phyloP scores from a whole-genome alignment of 345 rosid species.

The Hibiscus syriacus region DNA sequence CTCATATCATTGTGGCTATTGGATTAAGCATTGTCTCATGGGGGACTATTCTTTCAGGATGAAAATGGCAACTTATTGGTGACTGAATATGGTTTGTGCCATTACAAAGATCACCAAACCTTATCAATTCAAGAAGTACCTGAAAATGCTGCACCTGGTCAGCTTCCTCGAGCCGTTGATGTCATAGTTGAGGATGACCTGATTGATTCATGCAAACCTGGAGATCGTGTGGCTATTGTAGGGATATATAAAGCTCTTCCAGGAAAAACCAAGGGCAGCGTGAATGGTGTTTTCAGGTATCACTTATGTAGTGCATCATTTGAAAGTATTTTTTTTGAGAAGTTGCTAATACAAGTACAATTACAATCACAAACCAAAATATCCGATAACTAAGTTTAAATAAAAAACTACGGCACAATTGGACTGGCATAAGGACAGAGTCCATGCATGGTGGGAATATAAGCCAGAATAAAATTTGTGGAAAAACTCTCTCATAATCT shows the following conservation, averaged over 20 bases:
- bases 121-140: constrained; percentile 97
- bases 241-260: constrained; percentile 96
- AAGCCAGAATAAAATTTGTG: too few species aligned
- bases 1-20: not conserved
- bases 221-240: constrained; percentile 89
- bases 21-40: constrained; percentile 13
- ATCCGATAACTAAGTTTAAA: too few species aligned
- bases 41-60: constrained; percentile 50
- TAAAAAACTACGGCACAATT: too few species aligned
- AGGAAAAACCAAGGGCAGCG: constrained; percentile 91
- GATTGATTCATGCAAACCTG: constrained; percentile 96
- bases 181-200: constrained; percentile 90
- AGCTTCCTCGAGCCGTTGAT: constrained; percentile 94
- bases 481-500: too few species aligned
- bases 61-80: constrained; percentile 81
- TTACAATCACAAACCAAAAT: too few species aligned
- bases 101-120: constrained; percentile 95
- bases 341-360: too few species aligned
- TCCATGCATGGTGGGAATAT: too few species aligned
- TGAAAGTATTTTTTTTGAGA: not conserved
- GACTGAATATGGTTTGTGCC: constrained; percentile 90
- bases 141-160: constrained; percentile 98
- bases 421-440: too few species aligned
- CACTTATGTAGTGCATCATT: not conserved
- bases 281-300: constrained; percentile 96